Base-by-base conservation (phyloP, 257 asterid genomes). In the Capsicum chinense region DNA sequence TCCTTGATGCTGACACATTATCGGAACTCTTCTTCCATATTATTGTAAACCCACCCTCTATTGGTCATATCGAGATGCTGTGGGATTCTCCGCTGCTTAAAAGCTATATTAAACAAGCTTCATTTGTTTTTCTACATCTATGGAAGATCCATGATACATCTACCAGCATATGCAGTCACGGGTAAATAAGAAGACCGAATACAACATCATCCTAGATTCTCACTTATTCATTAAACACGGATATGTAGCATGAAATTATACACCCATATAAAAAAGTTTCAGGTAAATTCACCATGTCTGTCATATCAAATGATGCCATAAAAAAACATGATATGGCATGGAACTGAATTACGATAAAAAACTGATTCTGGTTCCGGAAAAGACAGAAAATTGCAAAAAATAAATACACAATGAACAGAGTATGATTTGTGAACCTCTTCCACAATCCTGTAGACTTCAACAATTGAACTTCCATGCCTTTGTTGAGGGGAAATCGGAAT, bases 361-460 rank as follows among this genome's bases (percentile, higher is more conserved):
- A 60, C 57, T 44, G 9, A 37, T 42, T 9, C 9, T 7, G 37
- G 5, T 42, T 10, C 9, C 9, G 21, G 7, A 19, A 70, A 84
- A 84, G 17, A 83, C 58, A 83, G 67, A 52, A 15, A 67, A 59
- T 44, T 71, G 54, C 58, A 16, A 68, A 83, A 42, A 67, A 83
- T 59, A 89, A 15, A 21, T 56, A 83, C 82, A 79, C 37, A 44
- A 33, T 19, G n/a, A 80, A 79, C 37, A 79, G 70, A 83, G 67
- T 21, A 68, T 39, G 80, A 54, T 26, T 84, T 78, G 21, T 84
- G 9, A 83, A 96, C 99, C 99, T 96, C 98, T 85, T 96, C 99
- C 84, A 96, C 98, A 90, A 96, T 96, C 90, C 99, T 89, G 95
- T 90, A 96, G 87, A 96, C 99, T 92, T 96, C 99, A 87, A 96